A percentile compares a stretch with the other conserved stretches of the same genome.
phyloP scores from a whole-genome alignment of 441 rosid species.

The Populus hybrid region DNA sequence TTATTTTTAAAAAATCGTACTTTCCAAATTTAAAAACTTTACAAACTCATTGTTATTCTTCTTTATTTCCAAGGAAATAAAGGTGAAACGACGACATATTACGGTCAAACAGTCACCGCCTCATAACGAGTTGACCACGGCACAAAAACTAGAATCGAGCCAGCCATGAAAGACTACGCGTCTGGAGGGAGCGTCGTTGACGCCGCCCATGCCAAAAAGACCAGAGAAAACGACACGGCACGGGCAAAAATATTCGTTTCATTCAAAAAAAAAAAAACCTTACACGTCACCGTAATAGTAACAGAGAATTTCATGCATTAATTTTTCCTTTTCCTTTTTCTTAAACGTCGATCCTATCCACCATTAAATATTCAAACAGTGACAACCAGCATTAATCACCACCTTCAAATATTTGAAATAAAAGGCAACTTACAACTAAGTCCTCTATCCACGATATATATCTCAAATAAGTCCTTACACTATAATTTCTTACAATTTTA shows the following conservation, averaged over 20 bases:
- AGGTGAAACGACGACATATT: neutral
- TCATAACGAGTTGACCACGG: neutral
- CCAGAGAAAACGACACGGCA: neutral
- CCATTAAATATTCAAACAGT: neutral
- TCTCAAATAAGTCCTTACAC: neutral
- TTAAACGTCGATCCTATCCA: neutral
- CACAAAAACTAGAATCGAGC: neutral
- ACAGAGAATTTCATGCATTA: neutral
- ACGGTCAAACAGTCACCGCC: neutral
- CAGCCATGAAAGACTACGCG: neutral
- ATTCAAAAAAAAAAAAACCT: neutral
- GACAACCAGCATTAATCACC: neutral
- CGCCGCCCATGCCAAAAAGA: neutral
- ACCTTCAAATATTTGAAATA: neutral
- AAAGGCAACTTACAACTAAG: no score
- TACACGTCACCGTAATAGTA: slow-evolving; percentile 13
- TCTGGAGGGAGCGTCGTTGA: neutral
- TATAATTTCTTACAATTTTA: no score
- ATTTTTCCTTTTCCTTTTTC: no score
- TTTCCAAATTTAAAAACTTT: neutral
- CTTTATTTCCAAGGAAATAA: neutral
- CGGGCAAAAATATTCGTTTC: neutral
- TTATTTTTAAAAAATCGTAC: neutral
- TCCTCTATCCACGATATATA: neutral
- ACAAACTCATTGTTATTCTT: neutral